These are phyloP conservation scores for Thalassiosira exigua DNA, from an alignment of 352 stramenopile species.

Conservation along the genomic window DNA sequence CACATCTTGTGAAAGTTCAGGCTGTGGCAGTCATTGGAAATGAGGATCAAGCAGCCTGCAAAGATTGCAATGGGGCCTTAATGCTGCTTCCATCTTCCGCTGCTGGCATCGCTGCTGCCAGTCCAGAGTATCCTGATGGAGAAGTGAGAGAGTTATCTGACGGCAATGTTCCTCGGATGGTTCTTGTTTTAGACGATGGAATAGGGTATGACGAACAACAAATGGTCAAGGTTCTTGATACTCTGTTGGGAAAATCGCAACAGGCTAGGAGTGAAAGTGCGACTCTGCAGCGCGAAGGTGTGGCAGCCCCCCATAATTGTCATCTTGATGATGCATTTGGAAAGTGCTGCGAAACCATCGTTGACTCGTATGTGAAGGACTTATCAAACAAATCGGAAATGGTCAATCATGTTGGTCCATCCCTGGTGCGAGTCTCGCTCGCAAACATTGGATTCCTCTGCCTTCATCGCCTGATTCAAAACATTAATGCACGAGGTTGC, in stretches of 20 bases:
- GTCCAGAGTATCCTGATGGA: conserved; percentile 27
- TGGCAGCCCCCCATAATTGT: conserved; percentile 21
- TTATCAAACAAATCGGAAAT: neutral
- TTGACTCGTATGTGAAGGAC: conserved; percentile 24
- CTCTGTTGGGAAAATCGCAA: conserved; percentile 23
- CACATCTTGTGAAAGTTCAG: conserved; percentile 29
- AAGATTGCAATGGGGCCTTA: conserved; percentile 50
- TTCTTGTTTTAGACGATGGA: conserved; percentile 30
- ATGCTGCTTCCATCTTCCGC: conserved; percentile 40
- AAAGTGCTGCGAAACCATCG: conserved; percentile 48
- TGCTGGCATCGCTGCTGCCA: neutral
- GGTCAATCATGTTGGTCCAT: conserved; percentile 3
- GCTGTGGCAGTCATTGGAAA: conserved; percentile 49
- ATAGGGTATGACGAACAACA: conserved; percentile 11
- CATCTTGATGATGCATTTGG: conserved; percentile 43
- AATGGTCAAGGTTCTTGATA: conserved; percentile 27
- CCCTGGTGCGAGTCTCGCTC: conserved; percentile 36
- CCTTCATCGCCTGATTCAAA: conserved; percentile 47
- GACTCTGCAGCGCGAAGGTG: conserved; percentile 22
- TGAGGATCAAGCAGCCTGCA: conserved; percentile 35
- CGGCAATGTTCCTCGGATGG: conserved; percentile 36
- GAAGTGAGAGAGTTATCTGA: conserved; percentile 13
- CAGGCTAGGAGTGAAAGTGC: no score
- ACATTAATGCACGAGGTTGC: conserved; percentile 19
- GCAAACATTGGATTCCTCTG: conserved; percentile 46